Evolutionary conservation across 1,284 basidiomycete species (phyloP).

Genomic region (Ganoderma leucocontextum): DNA sequence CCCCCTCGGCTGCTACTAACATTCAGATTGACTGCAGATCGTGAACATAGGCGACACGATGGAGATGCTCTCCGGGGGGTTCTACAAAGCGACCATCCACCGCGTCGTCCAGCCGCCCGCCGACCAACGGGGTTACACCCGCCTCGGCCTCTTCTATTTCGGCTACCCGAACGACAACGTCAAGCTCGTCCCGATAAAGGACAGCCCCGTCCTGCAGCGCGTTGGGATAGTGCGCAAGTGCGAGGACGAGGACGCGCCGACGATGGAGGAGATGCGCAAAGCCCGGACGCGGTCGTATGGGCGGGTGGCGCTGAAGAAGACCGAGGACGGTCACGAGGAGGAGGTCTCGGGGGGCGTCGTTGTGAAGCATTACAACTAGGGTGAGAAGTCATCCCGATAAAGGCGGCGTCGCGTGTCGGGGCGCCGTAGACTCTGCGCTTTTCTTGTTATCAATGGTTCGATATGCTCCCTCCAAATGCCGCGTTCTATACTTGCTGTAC

Average conservation of each 20-base stretch:
- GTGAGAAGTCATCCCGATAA: neutral
- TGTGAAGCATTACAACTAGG: constrained; percentile 57
- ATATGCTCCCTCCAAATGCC: neutral
- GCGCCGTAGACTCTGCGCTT: neutral
- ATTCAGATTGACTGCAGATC: constrained; percentile 49
- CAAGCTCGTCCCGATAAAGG: constrained; percentile 46
- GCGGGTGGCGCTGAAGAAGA: constrained; percentile 38
- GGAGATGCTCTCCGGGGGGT: constrained; percentile 63
- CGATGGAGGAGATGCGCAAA: constrained; percentile 48
- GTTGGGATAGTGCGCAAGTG: constrained; percentile 43
- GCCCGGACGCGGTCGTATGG: constrained; percentile 46
- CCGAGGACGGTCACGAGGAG: constrained; percentile 52
- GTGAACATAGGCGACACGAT: constrained; percentile 68
- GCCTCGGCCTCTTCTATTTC: constrained; percentile 64
- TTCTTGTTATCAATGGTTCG: constrained; percentile 1
- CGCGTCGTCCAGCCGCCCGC: constrained; percentile 54
- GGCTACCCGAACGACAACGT: constrained; percentile 37
- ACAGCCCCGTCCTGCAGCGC: constrained; percentile 51
- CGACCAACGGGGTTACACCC: constrained; percentile 54
- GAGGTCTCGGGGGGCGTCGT: constrained; percentile 55
- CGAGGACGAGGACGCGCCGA: constrained; percentile 44
- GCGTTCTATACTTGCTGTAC: neutral
- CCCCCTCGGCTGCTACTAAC: constrained; percentile 51
- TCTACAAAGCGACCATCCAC: constrained; percentile 47
- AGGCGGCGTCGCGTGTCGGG: neutral